These are phyloP conservation scores for Acer campestre DNA, from an alignment of 345 rosid species.

Conservation along the genomic window DNA sequence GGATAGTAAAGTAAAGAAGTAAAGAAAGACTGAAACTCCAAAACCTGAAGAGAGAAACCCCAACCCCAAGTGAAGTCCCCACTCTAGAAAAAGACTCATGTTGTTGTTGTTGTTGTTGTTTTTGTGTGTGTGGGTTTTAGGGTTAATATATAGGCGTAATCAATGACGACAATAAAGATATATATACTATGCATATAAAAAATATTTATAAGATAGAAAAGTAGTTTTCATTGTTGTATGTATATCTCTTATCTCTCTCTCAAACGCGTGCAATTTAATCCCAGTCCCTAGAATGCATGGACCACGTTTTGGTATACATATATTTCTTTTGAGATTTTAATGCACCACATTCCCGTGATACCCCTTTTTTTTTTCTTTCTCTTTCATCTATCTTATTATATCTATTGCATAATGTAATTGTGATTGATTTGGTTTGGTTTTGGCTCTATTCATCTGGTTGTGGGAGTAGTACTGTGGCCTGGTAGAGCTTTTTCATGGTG, in stretches of 20 bases:
- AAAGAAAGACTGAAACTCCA: background rate
- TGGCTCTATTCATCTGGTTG: slow-evolving; percentile 5
- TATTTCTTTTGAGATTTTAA: slow-evolving; percentile 22
- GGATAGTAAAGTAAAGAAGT: background rate
- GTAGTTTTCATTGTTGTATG: background rate
- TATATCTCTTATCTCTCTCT: background rate
- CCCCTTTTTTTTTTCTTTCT: background rate
- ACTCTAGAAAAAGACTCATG: slow-evolving; percentile 21
- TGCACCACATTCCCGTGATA: slow-evolving; percentile 36
- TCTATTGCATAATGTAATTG: background rate
- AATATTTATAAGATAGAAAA: background rate
- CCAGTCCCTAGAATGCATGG: slow-evolving; percentile 38
- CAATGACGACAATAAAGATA: slow-evolving; percentile 34
- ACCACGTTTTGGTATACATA: slow-evolving; percentile 30
- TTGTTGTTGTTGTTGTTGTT: background rate
- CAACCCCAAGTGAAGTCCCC: slow-evolving; percentile 28
- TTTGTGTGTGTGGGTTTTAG: background rate
- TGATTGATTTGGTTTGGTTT: background rate
- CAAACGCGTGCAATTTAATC: slow-evolving; percentile 36
- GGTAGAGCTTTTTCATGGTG: background rate
- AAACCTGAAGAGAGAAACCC: slow-evolving; percentile 17
- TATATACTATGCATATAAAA: background rate
- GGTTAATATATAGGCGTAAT: slow-evolving; percentile 30
- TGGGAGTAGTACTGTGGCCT: background rate
- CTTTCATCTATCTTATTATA: background rate